A percentile compares a stretch with the other conserved stretches of the same genome.
These are phyloP conservation scores for Chytriomyces sp. DNA, from an alignment of 192 early-diverging fungal species.

Conservation along the genomic window DNA sequence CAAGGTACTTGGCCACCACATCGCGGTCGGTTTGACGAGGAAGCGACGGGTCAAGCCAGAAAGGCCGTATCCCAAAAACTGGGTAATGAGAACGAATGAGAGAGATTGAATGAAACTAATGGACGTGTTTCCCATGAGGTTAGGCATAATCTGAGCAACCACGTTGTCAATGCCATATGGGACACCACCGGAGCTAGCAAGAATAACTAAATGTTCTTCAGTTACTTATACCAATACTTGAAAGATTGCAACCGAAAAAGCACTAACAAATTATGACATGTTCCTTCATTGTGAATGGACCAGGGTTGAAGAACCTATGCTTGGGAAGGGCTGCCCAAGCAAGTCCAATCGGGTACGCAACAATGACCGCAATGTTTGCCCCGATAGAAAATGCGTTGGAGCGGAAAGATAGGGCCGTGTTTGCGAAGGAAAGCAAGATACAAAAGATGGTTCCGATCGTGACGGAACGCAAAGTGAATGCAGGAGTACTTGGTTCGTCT, in stretches of 20 bases:
- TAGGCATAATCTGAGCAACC: constrained; percentile 20
- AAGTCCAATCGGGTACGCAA: constrained; percentile 68
- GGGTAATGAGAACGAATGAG: constrained; percentile 37
- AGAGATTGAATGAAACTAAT: constrained; percentile 10
- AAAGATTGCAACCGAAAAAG: constrained; percentile 35
- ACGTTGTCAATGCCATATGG: constrained; percentile 57
- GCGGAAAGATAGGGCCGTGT: constrained; percentile 37
- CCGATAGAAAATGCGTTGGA: constrained; percentile 54
- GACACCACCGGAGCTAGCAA: background rate
- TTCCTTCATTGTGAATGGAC: constrained; percentile 86
- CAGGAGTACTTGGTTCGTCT: constrained; percentile 31
- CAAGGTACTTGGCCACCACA: constrained; percentile 48
- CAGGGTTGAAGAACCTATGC: constrained; percentile 72
- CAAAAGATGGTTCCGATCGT: constrained; percentile 30
- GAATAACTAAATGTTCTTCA: constrained; percentile 3
- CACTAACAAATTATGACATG: constrained; percentile 67
- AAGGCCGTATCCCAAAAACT: constrained; percentile 66
- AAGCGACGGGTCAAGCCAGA: constrained; percentile 72
- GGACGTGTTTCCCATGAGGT: constrained; percentile 24
- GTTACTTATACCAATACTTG: background rate
- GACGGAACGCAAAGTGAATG: constrained; percentile 25
- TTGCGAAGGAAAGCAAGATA: constrained; percentile 19
- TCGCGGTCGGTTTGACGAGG: constrained; percentile 79
- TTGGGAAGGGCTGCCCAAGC: constrained; percentile 11
- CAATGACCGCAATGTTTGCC: constrained; percentile 72